phyloP scores from a whole-genome alignment of 768 basidiomycete species.

The Leccinum subgranulosum region DNA sequence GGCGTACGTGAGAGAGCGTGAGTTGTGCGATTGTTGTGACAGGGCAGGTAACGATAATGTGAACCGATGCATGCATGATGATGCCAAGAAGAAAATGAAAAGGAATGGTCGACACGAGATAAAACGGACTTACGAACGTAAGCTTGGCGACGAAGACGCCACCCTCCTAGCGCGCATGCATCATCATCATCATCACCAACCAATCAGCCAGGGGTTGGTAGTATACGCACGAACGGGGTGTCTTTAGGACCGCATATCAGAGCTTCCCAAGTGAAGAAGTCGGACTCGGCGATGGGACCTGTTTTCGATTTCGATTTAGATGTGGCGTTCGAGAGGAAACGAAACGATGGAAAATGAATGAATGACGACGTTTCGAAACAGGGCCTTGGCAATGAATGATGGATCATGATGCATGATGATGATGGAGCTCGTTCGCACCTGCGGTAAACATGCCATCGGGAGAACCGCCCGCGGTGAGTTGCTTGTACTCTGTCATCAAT shows the following conservation, averaged over 20 bases:
- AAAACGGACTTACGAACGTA: conserved; percentile 68
- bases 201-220: background rate
- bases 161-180: conserved; percentile 62
- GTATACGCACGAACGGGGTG: conserved; percentile 77
- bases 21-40: too few relatives aligned
- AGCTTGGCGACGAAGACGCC: conserved; percentile 92
- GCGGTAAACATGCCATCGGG: conserved; percentile 98
- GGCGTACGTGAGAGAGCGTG: background rate
- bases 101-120: background rate
- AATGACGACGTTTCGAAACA: background rate
- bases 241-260: conserved; percentile 92
- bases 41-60: too few relatives aligned
- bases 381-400: background rate
- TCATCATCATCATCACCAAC: background rate
- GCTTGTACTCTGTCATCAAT: conserved; percentile 92
- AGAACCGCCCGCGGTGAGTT: conserved; percentile 73
- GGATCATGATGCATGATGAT: too few relatives aligned
- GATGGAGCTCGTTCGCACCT: conserved; percentile 37
- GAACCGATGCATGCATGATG: too few relatives aligned
- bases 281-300: conserved; percentile 89
- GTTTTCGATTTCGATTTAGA: conserved; percentile 1
- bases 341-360: background rate
- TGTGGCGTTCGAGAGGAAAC: background rate
- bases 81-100: background rate
- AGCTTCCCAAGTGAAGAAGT: conserved; percentile 97